phyloP scores from a whole-genome alignment of 805 yeast genomes.

The Candida michaelii region DNA sequence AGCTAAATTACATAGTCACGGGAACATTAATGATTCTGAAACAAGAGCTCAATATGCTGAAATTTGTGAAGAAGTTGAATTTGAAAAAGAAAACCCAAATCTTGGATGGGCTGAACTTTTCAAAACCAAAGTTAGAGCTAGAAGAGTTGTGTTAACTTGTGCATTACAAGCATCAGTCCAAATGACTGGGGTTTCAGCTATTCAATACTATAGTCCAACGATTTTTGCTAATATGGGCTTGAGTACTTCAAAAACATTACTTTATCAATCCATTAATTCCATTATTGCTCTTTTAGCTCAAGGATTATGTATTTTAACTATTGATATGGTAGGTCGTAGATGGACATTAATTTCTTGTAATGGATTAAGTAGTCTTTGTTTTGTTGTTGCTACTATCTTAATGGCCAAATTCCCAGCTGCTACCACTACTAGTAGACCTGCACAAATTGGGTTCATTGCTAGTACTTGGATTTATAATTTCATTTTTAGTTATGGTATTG shows the following conservation, averaged over 20 bases:
- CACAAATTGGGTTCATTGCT: slow-evolving; percentile 37
- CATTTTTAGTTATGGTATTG: slow-evolving; percentile 32
- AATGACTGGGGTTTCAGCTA: slow-evolving; percentile 35
- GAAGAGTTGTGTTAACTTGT: slow-evolving; percentile 24
- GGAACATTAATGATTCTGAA: slow-evolving; percentile 15
- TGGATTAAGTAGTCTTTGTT: slow-evolving; percentile 28
- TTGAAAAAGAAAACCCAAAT: slow-evolving; percentile 13
- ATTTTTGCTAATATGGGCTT: slow-evolving; percentile 31
- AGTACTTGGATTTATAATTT: slow-evolving; percentile 29
- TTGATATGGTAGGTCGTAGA: slow-evolving; percentile 39
- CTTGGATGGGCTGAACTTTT: slow-evolving; percentile 15
- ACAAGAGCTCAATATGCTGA: slow-evolving; percentile 17
- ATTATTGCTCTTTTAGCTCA: slow-evolving; percentile 34
- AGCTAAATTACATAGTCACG: slow-evolving; percentile 26
- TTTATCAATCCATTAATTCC: slow-evolving; percentile 32
- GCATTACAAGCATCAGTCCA: slow-evolving; percentile 22
- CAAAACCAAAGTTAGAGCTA: slow-evolving; percentile 20
- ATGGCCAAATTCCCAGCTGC: slow-evolving; percentile 18
- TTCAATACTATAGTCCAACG: slow-evolving; percentile 35
- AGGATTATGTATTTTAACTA: slow-evolving; percentile 33
- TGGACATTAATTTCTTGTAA: slow-evolving; percentile 34
- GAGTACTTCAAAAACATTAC: slow-evolving; percentile 21
- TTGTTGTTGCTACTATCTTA: slow-evolving; percentile 25
- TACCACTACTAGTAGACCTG: slow-evolving; percentile 25
- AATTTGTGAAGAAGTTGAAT: slow-evolving; percentile 18